A percentile compares a stretch with the other conserved stretches of the same genome.
phyloP scores from a whole-genome alignment of 257 asterid genomes.

The Primulina eburnea region DNA sequence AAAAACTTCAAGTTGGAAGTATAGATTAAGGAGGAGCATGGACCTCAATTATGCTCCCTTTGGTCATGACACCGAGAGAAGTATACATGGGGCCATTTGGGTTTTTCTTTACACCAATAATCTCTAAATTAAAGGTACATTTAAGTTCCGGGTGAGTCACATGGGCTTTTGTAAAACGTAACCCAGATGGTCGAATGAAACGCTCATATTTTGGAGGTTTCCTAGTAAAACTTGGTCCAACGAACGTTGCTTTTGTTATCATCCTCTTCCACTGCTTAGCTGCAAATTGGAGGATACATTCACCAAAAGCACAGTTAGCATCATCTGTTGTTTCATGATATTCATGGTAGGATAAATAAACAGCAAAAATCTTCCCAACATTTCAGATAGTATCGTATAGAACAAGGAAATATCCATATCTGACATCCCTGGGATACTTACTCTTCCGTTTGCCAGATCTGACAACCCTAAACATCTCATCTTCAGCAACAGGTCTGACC shows the following conservation, averaged over 20 bases:
- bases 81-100: slow-evolving; percentile 97
- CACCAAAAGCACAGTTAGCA: slow-evolving; percentile 12
- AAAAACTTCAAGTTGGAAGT: background rate
- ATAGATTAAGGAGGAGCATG: background rate
- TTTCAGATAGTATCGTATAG: background rate
- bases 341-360: no score
- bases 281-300: slow-evolving; percentile 30
- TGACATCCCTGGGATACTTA: slow-evolving; percentile 40
- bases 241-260: slow-evolving; percentile 95
- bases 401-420: background rate
- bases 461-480: slow-evolving; percentile 95
- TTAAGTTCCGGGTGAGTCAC: slow-evolving; percentile 96
- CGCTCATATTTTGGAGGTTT: slow-evolving; percentile 98
- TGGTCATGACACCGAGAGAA: slow-evolving; percentile 89
- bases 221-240: slow-evolving; percentile 89
- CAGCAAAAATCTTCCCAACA: background rate
- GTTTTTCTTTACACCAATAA: slow-evolving; percentile 92
- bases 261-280: slow-evolving; percentile 99
- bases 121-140: slow-evolving; percentile 88
- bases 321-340: background rate
- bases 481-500: slow-evolving; percentile 99
- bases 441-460: slow-evolving; percentile 93
- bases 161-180: slow-evolving; percentile 92
- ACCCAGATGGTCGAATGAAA: slow-evolving; percentile 81
- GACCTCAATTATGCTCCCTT: slow-evolving; percentile 91